phyloP scores from a whole-genome alignment of 2,329 filamentous ascomycete species.

The Alternaria ventricosa region DNA sequence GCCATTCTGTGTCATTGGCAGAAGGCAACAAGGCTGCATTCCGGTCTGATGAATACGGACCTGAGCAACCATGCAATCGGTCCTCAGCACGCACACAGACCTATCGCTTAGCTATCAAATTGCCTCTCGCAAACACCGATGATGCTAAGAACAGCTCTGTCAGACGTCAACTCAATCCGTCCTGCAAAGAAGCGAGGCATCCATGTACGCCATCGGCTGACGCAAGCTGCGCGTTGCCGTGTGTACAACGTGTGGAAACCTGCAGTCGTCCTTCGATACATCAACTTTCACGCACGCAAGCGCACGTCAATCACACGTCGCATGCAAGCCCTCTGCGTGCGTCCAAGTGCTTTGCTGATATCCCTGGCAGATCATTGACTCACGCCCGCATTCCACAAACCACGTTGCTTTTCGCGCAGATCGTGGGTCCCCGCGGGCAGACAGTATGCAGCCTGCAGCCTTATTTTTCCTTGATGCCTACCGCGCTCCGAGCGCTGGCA shows the following conservation, averaged over 20 bases:
- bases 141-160: neutral
- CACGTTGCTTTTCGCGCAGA: slow-evolving; percentile 19
- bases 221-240: slow-evolving; percentile 15
- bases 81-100: neutral
- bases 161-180: slow-evolving; percentile 11
- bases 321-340: slow-evolving; percentile 20
- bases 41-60: slow-evolving; percentile 5
- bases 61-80: neutral
- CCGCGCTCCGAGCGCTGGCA: neutral
- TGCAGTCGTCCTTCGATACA: slow-evolving; percentile 29
- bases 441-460: slow-evolving; percentile 2
- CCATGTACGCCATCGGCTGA: slow-evolving; percentile 6
- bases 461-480: slow-evolving; percentile 4
- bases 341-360: slow-evolving; percentile 5
- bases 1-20: slow-evolving; percentile 9
- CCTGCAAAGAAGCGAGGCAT: slow-evolving; percentile 8
- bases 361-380: slow-evolving; percentile 32
- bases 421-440: slow-evolving; percentile 12
- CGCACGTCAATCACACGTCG: slow-evolving; percentile 35
- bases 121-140: neutral
- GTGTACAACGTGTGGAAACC: slow-evolving; percentile 23
- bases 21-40: neutral
- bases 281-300: slow-evolving; percentile 15
- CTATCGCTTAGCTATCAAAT: neutral
- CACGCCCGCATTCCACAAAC: slow-evolving; percentile 28